Evolutionary conservation across 1,284 basidiomycete species (phyloP).

Genomic region (Moniliella sp.): DNA sequence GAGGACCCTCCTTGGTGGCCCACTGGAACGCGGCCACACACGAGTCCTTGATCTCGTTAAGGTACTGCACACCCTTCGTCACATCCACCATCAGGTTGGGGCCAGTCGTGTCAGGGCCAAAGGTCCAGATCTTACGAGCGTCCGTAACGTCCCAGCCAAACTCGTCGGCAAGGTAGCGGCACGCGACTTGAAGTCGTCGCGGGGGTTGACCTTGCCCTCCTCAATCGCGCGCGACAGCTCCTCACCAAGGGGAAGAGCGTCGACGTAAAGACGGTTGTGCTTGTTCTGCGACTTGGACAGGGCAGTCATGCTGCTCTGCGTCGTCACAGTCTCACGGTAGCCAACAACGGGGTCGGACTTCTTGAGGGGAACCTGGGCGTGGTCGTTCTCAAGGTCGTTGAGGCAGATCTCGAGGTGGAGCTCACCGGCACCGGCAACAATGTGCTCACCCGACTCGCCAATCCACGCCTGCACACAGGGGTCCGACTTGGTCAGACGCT

Average conservation of each 20-base stretch:
- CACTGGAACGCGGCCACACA: constrained; percentile 98
- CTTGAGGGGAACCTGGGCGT: constrained; percentile 97
- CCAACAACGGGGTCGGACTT: constrained; percentile 94
- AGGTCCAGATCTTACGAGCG: constrained; percentile 97
- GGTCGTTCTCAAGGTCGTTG: constrained; percentile 77
- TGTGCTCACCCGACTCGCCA: constrained; percentile 92
- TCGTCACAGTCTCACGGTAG: constrained; percentile 92
- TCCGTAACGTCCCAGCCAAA: constrained; percentile 96
- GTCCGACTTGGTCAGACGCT: constrained; percentile 92
- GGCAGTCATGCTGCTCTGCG: constrained; percentile 90
- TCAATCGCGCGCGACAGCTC: constrained; percentile 32
- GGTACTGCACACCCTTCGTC: constrained; percentile 67
- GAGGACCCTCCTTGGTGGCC: constrained; percentile 84
- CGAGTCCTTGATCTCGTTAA: constrained; percentile 62
- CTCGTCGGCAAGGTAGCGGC: constrained; percentile 39
- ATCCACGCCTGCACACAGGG: constrained; percentile 83
- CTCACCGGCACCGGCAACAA: constrained; percentile 86
- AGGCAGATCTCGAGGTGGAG: constrained; percentile 87
- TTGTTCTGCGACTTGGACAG: constrained; percentile 98
- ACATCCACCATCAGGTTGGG: constrained; percentile 87
- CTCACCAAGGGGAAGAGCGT: constrained; percentile 45
- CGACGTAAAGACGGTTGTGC: constrained; percentile 93
- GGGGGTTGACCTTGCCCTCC: constrained; percentile 12
- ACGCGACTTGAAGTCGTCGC: constrained; percentile 18
- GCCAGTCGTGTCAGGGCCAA: constrained; percentile 71